Percentiles rank a stretch among this genome's conserved stretches.
These are phyloP conservation scores for Diaporthe sp. DNA, from an alignment of 2,329 filamentous ascomycete genomes.

Conservation along the genomic window DNA sequence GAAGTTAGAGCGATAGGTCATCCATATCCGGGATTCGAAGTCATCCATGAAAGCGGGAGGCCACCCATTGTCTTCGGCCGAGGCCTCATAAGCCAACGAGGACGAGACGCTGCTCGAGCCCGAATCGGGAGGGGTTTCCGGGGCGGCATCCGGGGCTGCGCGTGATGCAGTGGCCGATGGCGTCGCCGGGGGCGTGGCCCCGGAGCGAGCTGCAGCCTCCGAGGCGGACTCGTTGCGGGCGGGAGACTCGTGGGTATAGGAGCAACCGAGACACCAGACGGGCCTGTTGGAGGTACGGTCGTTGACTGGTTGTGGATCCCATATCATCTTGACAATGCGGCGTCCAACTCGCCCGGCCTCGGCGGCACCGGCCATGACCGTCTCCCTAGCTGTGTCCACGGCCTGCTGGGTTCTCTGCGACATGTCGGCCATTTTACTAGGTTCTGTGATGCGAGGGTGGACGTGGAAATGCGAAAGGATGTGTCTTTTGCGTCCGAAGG, in stretches of 20 bases:
- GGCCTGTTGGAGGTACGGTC: constrained; percentile 75
- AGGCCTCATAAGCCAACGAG: constrained; percentile 62
- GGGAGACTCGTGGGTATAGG: constrained; percentile 59
- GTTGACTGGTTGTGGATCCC: constrained; percentile 90
- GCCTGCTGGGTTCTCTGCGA: constrained; percentile 38
- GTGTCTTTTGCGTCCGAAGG: background rate
- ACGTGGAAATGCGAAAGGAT: background rate
- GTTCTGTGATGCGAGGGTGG: background rate
- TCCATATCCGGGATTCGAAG: constrained; percentile 94
- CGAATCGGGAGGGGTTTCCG: constrained; percentile 63
- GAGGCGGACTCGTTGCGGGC: background rate
- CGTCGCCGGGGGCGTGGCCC: constrained; percentile 39
- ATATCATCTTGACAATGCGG: constrained; percentile 90
- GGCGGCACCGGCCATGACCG: constrained; percentile 53
- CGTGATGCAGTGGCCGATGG: constrained; percentile 30
- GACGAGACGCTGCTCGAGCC: constrained; percentile 65
- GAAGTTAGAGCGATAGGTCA: constrained; percentile 95
- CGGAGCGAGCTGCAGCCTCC: constrained; percentile 37
- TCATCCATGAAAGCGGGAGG: constrained; percentile 88
- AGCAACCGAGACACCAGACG: constrained; percentile 84
- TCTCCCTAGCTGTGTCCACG: constrained; percentile 49
- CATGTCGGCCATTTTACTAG: constrained; percentile 35
- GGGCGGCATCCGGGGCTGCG: constrained; percentile 42
- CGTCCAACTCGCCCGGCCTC: constrained; percentile 78
- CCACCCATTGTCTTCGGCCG: constrained; percentile 73